These are phyloP conservation scores for Aspergillus tubingensis DNA, from an alignment of 2,329 filamentous ascomycete genomes.

Conservation along the genomic window DNA sequence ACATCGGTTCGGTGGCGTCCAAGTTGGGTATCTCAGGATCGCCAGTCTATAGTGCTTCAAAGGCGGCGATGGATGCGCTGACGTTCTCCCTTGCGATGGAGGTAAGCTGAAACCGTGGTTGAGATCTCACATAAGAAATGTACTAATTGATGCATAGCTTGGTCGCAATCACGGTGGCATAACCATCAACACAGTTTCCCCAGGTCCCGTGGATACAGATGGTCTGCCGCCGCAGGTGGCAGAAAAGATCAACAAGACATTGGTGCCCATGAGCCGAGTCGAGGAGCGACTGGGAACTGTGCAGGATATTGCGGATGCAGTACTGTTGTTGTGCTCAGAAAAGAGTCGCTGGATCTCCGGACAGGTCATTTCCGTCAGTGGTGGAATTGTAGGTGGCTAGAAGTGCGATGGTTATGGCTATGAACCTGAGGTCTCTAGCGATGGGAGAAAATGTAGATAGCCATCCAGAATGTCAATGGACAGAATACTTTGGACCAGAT, in stretches of 20 bases:
- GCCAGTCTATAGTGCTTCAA: neutral
- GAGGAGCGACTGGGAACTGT: conserved; percentile 7
- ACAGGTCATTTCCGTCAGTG: conserved; percentile 14
- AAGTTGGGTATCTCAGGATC: conserved; percentile 1
- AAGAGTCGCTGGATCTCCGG: conserved; percentile 13
- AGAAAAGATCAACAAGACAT: neutral
- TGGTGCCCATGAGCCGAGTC: conserved; percentile 2
- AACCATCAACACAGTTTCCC: conserved; percentile 1
- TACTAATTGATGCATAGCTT: neutral
- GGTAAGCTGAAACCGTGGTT: neutral
- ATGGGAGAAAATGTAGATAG: neutral
- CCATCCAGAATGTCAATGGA: neutral
- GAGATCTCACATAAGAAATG: neutral
- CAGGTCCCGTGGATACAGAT: conserved; percentile 3
- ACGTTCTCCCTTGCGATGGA: conserved; percentile 1
- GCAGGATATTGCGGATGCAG: conserved; percentile 9
- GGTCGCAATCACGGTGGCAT: conserved; percentile 6
- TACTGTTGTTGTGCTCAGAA: conserved; percentile 8
- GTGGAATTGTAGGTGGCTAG: conserved; percentile 9
- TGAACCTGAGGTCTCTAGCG: neutral
- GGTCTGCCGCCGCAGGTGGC: neutral
- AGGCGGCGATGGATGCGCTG: conserved; percentile 5
- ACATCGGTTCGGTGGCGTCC: conserved; percentile 6
- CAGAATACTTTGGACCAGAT: neutral
- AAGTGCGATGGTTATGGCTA: neutral